Evolutionary conservation across 805 yeast species (phyloP), one percentile per base, ranked within the genome.

Genomic region (Ogataea degrootiae): DNA sequence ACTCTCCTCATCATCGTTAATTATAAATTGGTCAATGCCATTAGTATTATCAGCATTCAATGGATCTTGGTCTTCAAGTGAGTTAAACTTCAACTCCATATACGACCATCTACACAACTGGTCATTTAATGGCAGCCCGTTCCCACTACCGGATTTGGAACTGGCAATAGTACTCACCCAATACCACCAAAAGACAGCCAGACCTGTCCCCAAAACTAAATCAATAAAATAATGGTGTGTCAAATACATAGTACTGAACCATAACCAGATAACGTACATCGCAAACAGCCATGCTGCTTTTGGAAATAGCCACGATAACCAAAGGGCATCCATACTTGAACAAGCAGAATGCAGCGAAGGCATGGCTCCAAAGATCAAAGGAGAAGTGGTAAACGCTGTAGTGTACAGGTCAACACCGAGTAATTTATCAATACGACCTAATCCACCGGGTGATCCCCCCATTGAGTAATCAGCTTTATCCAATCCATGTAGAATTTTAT

Each of bases 201-300:
- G 72, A n/a, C 82, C 76, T 2, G 97, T 92, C 21, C 99, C 99
- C n/a, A 88, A 92, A 60, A 88, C 87, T 45, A 92, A 78, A 64
- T 92, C 98, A 50, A 92, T 81, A 61, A 94, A 94, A 66, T 92
- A 92, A 69, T 92, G 99, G 68, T 92, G 99, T 0, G 97, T 92
- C 60, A 92, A 75, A 67, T 92, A 92, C 99, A 92, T 92, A 15
- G 98, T 94, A 43, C 94, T 79, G 96, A 97, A 94, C 98, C 98
- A 92, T 56, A 94, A 76, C 95, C 96, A 89, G 53, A 81, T 70
- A n/a, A 89, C 94, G 64, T 92, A 94, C 17, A 74, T 67, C 63
- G 83, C 75, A 74, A 89, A 87, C 6, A 87, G 50, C 7, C 85
- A 81, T 1, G 80, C 73, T 42, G 72, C 72, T 38, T 69, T 74